phyloP scores from a whole-genome alignment of 2,329 filamentous ascomycete species.

The Stachybotrys chartarum region DNA sequence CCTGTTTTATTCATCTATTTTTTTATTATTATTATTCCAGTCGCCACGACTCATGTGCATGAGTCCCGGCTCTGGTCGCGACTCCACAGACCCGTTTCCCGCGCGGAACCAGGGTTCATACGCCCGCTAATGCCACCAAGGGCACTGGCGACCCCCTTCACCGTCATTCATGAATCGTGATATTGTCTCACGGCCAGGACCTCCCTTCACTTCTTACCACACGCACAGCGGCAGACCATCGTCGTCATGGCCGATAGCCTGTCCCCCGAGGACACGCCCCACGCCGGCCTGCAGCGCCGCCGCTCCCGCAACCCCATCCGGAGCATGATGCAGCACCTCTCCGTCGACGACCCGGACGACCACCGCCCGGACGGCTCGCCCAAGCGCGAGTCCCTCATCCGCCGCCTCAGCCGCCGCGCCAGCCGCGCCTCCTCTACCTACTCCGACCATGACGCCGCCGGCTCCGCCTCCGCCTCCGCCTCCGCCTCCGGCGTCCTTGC shows the following conservation, averaged over 20 bases:
- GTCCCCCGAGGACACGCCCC: constrained; percentile 14
- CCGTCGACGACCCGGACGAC: constrained; percentile 21
- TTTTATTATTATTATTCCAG: not conserved
- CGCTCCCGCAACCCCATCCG: constrained; percentile 26
- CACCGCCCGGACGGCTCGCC: constrained; percentile 11
- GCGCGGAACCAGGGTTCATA: too few species aligned
- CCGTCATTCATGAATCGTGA: too few species aligned
- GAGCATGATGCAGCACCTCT: constrained; percentile 30
- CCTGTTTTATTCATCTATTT: not conserved
- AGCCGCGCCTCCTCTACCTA: constrained; percentile 27
- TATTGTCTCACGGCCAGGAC: too few species aligned
- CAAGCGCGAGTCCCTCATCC: constrained; percentile 24
- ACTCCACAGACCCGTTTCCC: not conserved
- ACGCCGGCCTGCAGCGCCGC: constrained; percentile 17
- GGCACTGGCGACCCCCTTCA: too few species aligned
- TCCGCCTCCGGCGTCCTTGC: constrained; percentile 7
- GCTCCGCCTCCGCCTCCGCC: constrained; percentile 5
- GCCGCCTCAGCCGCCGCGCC: constrained; percentile 25
- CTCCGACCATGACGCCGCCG: constrained; percentile 18
- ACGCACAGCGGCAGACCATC: too few species aligned
- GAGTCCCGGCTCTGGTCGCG: not conserved
- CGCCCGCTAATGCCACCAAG: too few species aligned
- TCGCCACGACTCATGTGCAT: not conserved
- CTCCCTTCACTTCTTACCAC: too few species aligned
- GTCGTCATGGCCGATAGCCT: constrained; percentile 21